Percentiles rank a stretch among this genome's conserved stretches.
These are phyloP conservation scores for Cymodocea nodosa DNA, from an alignment of 116 monocot genomes.

Conservation along the genomic window DNA sequence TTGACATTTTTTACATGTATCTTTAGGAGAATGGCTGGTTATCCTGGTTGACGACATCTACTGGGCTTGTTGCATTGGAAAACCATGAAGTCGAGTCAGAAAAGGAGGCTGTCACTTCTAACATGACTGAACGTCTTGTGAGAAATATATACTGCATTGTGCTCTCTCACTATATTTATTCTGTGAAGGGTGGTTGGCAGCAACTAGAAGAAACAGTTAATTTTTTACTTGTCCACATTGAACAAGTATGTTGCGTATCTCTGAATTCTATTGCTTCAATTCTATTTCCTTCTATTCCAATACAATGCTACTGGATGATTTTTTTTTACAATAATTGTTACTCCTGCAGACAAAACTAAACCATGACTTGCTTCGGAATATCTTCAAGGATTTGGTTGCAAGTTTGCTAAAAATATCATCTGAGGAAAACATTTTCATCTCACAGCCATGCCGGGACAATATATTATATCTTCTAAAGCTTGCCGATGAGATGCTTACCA, in stretches of 20 bases:
- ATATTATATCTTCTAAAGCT: constrained; percentile 79
- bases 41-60: constrained; percentile 74
- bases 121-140: constrained; percentile 43
- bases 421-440: constrained; percentile 57
- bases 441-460: constrained; percentile 97
- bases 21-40: constrained; percentile 75
- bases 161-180: constrained; percentile 68
- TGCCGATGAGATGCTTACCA: constrained; percentile 63
- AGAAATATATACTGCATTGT: constrained; percentile 74
- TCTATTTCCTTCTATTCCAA: background rate
- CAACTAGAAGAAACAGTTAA: constrained; percentile 80
- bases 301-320: background rate
- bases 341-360: constrained; percentile 18
- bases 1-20: constrained; percentile 9
- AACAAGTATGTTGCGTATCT: constrained; percentile 26
- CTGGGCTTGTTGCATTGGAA: constrained; percentile 34
- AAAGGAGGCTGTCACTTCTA: constrained; percentile 12
- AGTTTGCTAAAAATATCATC: constrained; percentile 50
- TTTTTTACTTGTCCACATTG: constrained; percentile 59
- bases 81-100: constrained; percentile 16
- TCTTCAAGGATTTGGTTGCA: constrained; percentile 70
- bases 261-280: background rate
- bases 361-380: constrained; percentile 40
- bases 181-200: constrained; percentile 90
- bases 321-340: background rate